Conservation (phyloP, 1,284 basidiomycete species). For the Jaminaea rosea region DNA sequence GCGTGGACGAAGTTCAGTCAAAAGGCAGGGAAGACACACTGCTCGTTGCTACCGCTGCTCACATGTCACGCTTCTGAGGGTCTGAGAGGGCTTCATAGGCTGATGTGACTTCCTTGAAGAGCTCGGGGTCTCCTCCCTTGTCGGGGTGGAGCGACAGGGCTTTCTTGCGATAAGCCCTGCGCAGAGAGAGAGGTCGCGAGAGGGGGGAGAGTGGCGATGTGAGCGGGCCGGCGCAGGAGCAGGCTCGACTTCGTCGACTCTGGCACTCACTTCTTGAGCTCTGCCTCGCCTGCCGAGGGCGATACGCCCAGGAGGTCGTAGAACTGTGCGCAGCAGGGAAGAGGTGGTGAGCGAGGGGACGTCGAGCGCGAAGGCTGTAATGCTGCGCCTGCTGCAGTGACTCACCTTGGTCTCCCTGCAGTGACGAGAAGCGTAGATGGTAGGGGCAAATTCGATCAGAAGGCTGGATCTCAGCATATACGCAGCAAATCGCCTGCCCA, state of each 20-base stretch:
- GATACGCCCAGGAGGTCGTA: slow-evolving; percentile 45
- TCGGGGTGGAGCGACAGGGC: slow-evolving; percentile 64
- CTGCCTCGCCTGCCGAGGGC: slow-evolving; percentile 28
- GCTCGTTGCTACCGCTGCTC: too few relatives aligned
- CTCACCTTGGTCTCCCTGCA: slow-evolving; percentile 17
- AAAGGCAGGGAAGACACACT: neutral
- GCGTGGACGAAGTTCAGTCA: slow-evolving; percentile 5
- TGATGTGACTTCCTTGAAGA: slow-evolving; percentile 93
- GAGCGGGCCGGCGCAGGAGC: neutral
- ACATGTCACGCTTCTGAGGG: slow-evolving; percentile 57
- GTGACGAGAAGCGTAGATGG: neutral
- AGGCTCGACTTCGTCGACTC: neutral
- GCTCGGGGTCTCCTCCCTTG: slow-evolving; percentile 88
- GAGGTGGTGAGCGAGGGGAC: neutral
- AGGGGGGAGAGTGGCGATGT: neutral
- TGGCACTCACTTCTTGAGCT: slow-evolving; percentile 43
- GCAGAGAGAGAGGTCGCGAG: neutral
- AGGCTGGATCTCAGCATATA: neutral
- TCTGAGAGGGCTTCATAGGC: slow-evolving; percentile 94
- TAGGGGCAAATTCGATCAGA: neutral
- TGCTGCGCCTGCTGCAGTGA: neutral
- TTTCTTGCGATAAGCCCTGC: slow-evolving; percentile 33
- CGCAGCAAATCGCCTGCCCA: neutral
- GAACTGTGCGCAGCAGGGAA: slow-evolving; percentile 16
- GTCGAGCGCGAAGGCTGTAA: neutral